Evolutionary conservation across 805 yeast species (phyloP).

Genomic region (Starmera caribaea): DNA sequence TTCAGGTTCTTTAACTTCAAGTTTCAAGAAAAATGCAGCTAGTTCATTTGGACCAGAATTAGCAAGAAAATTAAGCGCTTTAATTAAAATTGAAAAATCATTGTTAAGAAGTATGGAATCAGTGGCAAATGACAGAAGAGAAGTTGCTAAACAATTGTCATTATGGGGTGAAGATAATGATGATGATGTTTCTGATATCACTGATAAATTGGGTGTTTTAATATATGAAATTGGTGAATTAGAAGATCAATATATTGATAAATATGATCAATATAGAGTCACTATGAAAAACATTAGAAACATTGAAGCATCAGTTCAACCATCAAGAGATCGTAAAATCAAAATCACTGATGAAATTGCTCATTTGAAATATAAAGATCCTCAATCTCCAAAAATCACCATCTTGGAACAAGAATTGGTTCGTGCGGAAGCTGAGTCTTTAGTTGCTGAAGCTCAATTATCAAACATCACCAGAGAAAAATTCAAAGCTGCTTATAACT

Average conservation of each 20-base stretch:
- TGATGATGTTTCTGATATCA: conserved; percentile 93
- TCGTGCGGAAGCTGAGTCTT: conserved; percentile 97
- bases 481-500: conserved; percentile 93
- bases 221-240: conserved; percentile 95
- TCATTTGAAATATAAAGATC: conserved; percentile 95
- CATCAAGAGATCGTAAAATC: conserved; percentile 95
- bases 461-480: conserved; percentile 97
- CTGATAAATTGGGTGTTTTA: conserved; percentile 94
- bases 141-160: conserved; percentile 94
- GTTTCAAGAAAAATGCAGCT: conserved; percentile 75
- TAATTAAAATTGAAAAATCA: conserved; percentile 94
- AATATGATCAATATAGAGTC: conserved; percentile 96
- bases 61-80: conserved; percentile 81
- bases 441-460: conserved; percentile 98
- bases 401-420: conserved; percentile 97
- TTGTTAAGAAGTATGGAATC: conserved; percentile 90
- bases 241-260: conserved; percentile 96
- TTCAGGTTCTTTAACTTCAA: conserved; percentile 55
- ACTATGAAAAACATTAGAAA: conserved; percentile 91
- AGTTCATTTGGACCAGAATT: conserved; percentile 93
- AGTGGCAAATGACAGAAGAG: conserved; percentile 88
- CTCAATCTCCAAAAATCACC: conserved; percentile 90
- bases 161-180: conserved; percentile 98
- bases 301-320: conserved; percentile 97
- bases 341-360: conserved; percentile 97